Base-by-base conservation (phyloP, 495 filamentous ascomycete genomes). In the Annulohypoxylon bovei region DNA sequence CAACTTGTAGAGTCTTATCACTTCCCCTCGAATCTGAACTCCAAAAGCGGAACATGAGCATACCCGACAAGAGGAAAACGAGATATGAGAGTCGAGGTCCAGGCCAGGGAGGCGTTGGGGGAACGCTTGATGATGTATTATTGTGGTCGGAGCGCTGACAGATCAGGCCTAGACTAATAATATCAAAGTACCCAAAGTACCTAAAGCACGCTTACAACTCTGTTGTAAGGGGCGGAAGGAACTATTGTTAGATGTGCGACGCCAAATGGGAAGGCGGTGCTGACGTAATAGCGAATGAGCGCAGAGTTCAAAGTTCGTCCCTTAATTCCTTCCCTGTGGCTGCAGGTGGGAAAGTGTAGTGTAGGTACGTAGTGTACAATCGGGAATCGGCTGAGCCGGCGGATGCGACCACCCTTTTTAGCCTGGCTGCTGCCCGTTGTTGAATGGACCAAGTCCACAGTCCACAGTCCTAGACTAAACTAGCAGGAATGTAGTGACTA, bases 31-130 rank as follows among this genome's bases (percentile, higher is more conserved):
- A 74, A 59, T 84, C 81, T 69, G 81, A 80, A 69, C 75, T 74
- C 83, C 83, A 85, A 72, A 85, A 84, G 68, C 79, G 79, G 77
- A 83, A 84, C 82, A 84, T 84, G 72, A 77, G 73, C 72, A 75
- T 76, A 76, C 71, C 74, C 76, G 59, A 72, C 47, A 40, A 42
- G 47, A 44, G 70, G 52, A 56, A 67, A 57, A 58, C 27, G 32
- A 40, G 32, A 58, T 35, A 44, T 23, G 39, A 49, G 18, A 12
- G 55, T 40, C 30, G 23, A 11, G 4, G 6, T 55, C 52, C 56
- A 27, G 59, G 44, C 27, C 27, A n/a, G 14, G 28, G 22, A 33
- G 44, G 46, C 62, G 50, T 53, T 46, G 65, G 68, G 22, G 20
- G 12, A 32, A 25, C 20, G 18, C 37, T 62, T 54, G 46, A 20